Percentiles rank a stretch among this genome's conserved stretches.
Evolutionary conservation across 2,329 filamentous ascomycete genomes (phyloP).

Genomic region (Penicillium sp.): DNA sequence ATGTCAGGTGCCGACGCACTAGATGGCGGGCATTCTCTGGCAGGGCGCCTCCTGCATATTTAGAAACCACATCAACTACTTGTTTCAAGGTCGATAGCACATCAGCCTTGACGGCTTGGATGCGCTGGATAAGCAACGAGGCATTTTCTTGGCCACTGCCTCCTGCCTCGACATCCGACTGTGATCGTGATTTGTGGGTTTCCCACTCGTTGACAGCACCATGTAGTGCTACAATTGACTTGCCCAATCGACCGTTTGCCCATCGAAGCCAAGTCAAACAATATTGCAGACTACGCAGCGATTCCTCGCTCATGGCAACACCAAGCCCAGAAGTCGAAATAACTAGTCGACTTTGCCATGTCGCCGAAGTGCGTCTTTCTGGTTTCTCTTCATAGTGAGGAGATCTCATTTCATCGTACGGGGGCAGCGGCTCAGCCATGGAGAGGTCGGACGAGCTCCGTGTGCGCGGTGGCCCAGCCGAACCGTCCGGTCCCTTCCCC

Average conservation of each 20-base stretch:
- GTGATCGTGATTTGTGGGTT: constrained; percentile 33
- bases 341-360: constrained; percentile 79
- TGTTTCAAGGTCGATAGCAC: constrained; percentile 76
- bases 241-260: constrained; percentile 77
- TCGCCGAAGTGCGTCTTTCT: constrained; percentile 36
- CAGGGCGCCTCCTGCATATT: constrained; percentile 84
- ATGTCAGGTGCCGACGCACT: constrained; percentile 79
- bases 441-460: constrained; percentile 64
- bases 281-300: constrained; percentile 76
- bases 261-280: constrained; percentile 76
- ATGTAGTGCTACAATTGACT: constrained; percentile 71
- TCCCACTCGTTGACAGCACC: constrained; percentile 79
- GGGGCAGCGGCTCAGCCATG: constrained; percentile 71
- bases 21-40: constrained; percentile 83
- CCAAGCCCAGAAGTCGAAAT: constrained; percentile 88
- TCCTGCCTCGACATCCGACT: constrained; percentile 20
- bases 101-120: constrained; percentile 66
- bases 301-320: constrained; percentile 87
- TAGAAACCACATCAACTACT: constrained; percentile 80
- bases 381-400: constrained; percentile 63
- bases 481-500: constrained; percentile 40
- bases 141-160: constrained; percentile 20
- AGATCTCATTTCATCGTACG: constrained; percentile 75
- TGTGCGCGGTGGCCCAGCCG: constrained; percentile 20
- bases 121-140: constrained; percentile 47